Percentiles rank a stretch among this genome's conserved stretches.
Evolutionary conservation across 306 rosid genomes (phyloP).

Genomic region (Sphenostylis stenocarpa): DNA sequence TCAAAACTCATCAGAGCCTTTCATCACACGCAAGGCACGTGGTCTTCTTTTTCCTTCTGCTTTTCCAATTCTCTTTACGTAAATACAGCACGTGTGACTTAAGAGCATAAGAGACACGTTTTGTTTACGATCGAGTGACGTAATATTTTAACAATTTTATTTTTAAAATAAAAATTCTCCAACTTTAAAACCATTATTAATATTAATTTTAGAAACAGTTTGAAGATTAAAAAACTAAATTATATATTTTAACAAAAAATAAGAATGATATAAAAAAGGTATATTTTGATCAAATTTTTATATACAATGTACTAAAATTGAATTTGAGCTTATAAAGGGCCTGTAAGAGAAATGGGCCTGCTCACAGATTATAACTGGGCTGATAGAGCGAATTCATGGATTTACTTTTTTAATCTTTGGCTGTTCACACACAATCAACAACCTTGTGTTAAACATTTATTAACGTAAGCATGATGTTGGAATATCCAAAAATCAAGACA

Average conservation of each 20-base stretch:
- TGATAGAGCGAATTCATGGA: neutral
- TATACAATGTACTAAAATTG: neutral
- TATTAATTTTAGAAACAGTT: no score
- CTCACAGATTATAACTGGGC: neutral
- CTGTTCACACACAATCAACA: neutral
- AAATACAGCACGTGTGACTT: constrained; percentile 33
- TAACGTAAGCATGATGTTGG: neutral
- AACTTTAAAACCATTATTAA: no score
- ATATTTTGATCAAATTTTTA: no score
- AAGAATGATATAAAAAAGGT: no score
- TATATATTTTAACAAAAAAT: neutral
- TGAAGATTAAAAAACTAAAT: no score
- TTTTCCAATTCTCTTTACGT: neutral
- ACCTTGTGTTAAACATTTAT: neutral
- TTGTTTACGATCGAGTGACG: neutral
- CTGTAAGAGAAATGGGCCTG: neutral
- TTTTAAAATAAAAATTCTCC: no score
- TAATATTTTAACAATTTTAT: no score
- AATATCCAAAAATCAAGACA: neutral
- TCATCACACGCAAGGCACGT: constrained; percentile 47
- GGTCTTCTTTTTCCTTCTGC: constrained; percentile 14
- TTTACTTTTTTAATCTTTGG: neutral
- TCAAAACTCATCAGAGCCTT: constrained; percentile 20
- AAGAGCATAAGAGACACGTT: constrained; percentile 35
- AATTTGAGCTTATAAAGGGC: neutral